Percentiles rank a stretch among this genome's conserved stretches.
Conservation (phyloP, 371 early-diverging fungal genomes). For the Apophysomyces ossiformis region DNA sequence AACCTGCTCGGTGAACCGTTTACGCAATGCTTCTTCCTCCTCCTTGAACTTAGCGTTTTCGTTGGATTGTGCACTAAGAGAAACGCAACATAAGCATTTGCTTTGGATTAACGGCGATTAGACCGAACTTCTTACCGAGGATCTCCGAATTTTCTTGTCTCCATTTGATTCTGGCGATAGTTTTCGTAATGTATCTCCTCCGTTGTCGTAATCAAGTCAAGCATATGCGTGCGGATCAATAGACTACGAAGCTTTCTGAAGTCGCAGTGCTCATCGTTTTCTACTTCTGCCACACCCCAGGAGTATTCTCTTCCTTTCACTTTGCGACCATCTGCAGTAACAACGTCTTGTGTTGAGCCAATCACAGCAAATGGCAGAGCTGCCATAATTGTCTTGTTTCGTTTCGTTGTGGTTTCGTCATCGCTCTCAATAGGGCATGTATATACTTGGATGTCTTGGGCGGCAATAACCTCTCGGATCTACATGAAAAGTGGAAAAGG, state of each 20-base stretch:
- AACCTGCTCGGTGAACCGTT: constrained; percentile 94
- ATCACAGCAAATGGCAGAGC: constrained; percentile 96
- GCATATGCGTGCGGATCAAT: constrained; percentile 91
- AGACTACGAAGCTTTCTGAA: constrained; percentile 91
- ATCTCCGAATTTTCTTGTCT: constrained; percentile 80
- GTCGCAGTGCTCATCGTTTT: constrained; percentile 89
- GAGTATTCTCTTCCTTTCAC: constrained; percentile 88
- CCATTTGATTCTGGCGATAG: constrained; percentile 82
- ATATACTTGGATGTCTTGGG: constrained; percentile 78
- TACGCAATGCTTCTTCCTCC: constrained; percentile 92
- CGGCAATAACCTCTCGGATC: constrained; percentile 75
- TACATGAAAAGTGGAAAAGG: constrained; percentile 15
- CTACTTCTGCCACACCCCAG: constrained; percentile 94
- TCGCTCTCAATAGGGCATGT: constrained; percentile 80
- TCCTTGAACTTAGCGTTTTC: constrained; percentile 94
- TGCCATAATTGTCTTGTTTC: constrained; percentile 80
- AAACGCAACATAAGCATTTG: no score
- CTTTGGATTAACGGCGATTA: background rate
- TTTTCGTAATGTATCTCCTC: constrained; percentile 91
- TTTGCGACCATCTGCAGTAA: constrained; percentile 67
- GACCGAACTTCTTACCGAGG: constrained; percentile 54
- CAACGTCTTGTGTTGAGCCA: constrained; percentile 82
- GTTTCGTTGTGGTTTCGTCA: constrained; percentile 74
- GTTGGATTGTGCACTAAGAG: constrained; percentile 49
- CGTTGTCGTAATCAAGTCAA: constrained; percentile 85